A percentile compares a stretch with the other conserved stretches of the same genome.
These are phyloP conservation scores for Friedmanniomyces endolithicus DNA, from an alignment of 495 filamentous ascomycete species.

Conservation along the genomic window DNA sequence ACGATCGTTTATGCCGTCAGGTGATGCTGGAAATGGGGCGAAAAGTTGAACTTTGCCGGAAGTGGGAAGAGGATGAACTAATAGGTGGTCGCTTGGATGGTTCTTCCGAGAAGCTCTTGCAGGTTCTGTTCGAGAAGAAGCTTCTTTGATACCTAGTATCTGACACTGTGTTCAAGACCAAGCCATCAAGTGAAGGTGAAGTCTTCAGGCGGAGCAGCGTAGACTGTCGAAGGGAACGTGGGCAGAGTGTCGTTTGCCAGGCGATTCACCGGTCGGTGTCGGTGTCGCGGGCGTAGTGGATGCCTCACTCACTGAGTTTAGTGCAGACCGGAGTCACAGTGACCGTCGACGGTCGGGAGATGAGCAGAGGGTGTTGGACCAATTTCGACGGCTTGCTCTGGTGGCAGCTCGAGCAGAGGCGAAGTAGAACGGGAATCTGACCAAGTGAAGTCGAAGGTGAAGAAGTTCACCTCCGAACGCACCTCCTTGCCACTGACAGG, in stretches of 20 bases:
- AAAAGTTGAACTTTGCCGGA: conserved; percentile 2
- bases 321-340: not conserved
- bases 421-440: no score
- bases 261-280: not conserved
- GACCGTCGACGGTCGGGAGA: not conserved
- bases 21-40: not conserved
- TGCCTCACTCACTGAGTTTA: not conserved
- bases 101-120: not conserved
- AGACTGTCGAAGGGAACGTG: not conserved
- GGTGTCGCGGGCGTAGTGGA: not conserved
- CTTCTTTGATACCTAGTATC: not conserved
- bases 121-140: not conserved
- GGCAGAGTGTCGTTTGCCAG: not conserved
- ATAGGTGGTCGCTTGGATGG: not conserved
- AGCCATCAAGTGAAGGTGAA: not conserved
- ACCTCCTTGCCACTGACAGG: no score
- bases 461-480: no score
- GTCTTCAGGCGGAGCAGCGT: not conserved
- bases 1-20: no score
- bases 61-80: not conserved
- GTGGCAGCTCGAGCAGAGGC: no score
- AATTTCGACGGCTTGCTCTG: no score
- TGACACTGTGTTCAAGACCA: not conserved
- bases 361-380: not conserved
- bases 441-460: no score